Evolutionary conservation across 192 early-diverging fungal genomes (phyloP), one percentile per base, ranked within the genome.

Genomic region (Coemansia sp.): DNA sequence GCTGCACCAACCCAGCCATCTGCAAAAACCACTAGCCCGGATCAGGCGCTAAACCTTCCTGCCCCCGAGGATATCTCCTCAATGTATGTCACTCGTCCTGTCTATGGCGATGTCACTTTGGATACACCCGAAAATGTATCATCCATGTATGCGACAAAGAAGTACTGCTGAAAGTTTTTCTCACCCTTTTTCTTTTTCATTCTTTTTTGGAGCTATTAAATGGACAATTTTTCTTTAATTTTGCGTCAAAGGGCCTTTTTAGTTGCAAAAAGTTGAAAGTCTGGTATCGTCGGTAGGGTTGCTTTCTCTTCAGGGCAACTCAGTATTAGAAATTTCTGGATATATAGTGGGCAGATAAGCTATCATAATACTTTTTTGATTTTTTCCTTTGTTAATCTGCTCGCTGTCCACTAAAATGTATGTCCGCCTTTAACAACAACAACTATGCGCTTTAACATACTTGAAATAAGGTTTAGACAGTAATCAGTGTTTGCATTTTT

Each of bases 51-150:
- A 14, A 55, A 58, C 1, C 51, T 80, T 27, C 61, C 64, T 0
- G 26, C n/a, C 7, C 77, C 57, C 30, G 28, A 64, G 23, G 64
- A 73, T 0, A 55, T 66, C 2, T 54, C 56, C 2, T 18, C n/a
- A 14, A 80, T 80, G 77, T 68, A 80, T 52, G 54, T 44, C 57
- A 60, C 68, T n/a, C 30, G 28, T 21, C 70, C 22, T 6, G 57
- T 74, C 49, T 71, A 80, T 47, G 77, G 77, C 44, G 68, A 80
- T 25, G 62, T 80, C 0, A 26, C 22, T 24, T 41, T 78, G 49
- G 70, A 58, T 21, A 38, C 49, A 2, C 57, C 71, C 2, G 52
- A 51, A 30, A 12, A 62, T 0, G 53, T 69, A 31, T 53, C 68
- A 12, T 26, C 26, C 3, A 80, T 80, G 77, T 74, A 80, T 58